Percentiles rank a stretch among this genome's conserved stretches.
Evolutionary conservation across 164 flowering plant species (phyloP).

Genomic region (Umbellularia californica): DNA sequence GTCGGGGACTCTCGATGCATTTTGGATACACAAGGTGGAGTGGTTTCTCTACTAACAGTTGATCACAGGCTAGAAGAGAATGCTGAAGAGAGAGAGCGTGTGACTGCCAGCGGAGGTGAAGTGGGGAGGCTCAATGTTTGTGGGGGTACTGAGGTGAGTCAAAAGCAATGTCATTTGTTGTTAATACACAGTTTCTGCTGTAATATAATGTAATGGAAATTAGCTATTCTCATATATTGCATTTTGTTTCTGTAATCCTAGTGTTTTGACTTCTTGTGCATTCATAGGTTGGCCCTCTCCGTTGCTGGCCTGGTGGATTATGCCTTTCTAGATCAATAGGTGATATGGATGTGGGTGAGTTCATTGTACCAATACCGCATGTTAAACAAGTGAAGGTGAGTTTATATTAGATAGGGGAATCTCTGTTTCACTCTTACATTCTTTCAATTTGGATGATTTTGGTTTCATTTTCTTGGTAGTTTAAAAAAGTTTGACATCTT

Average conservation of each 20-base stretch:
- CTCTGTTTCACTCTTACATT: background rate
- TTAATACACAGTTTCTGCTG: background rate
- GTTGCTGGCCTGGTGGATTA: conserved; percentile 96
- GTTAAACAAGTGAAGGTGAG: conserved; percentile 94
- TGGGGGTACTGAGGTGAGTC: conserved; percentile 67
- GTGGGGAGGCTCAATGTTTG: conserved; percentile 82
- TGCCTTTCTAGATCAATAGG: conserved; percentile 94
- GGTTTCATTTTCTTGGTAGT: conserved; percentile 1
- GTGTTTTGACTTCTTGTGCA: conserved; percentile 1
- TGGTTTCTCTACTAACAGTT: conserved; percentile 74
- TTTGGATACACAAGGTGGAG: conserved; percentile 78
- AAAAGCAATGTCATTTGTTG: background rate
- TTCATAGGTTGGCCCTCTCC: conserved; percentile 82
- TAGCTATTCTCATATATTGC: background rate
- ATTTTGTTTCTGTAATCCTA: background rate
- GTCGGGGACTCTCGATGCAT: conserved; percentile 92
- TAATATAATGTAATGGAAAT: background rate
- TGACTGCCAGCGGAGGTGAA: conserved; percentile 92
- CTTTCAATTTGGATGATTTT: background rate
- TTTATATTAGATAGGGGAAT: background rate
- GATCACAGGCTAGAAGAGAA: conserved; percentile 91
- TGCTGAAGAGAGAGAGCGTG: conserved; percentile 85
- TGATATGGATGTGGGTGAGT: conserved; percentile 89
- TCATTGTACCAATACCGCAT: conserved; percentile 84
- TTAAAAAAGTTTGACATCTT: conserved; percentile 1